phyloP scores from a whole-genome alignment of 768 basidiomycete genomes.

The Fibroporia radiculosa region DNA sequence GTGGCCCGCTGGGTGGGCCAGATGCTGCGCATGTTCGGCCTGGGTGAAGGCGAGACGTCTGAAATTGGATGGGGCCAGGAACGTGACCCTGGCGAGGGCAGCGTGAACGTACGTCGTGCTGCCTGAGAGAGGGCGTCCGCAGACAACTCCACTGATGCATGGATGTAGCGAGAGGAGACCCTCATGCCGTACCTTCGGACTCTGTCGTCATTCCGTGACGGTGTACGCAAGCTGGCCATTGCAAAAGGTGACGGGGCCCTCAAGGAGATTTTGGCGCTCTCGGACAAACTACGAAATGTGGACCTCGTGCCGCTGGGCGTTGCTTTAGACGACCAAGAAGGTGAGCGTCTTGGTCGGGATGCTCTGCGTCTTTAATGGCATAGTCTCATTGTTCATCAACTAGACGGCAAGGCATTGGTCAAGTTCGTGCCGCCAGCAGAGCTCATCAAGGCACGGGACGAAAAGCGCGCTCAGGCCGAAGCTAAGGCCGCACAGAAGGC shows the following conservation, averaged over 20 bases:
- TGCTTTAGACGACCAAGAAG: conserved; percentile 94
- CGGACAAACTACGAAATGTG: conserved; percentile 82
- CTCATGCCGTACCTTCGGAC: conserved; percentile 84
- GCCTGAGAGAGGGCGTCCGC: background rate
- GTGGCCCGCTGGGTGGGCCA: conserved; percentile 61
- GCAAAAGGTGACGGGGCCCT: conserved; percentile 54
- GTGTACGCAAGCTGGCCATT: conserved; percentile 78
- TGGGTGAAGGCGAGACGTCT: conserved; percentile 57
- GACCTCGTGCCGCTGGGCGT: conserved; percentile 93
- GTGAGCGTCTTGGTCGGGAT: conserved; percentile 28
- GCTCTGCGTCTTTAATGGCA: background rate
- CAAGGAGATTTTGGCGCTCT: conserved; percentile 78
- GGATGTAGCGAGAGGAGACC: conserved; percentile 64
- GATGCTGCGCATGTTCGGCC: conserved; percentile 75
- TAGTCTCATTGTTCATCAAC: background rate
- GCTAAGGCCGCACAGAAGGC: conserved; percentile 79
- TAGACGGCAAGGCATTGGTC: conserved; percentile 92
- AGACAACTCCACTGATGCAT: conserved; percentile 8
- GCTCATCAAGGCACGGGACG: conserved; percentile 79
- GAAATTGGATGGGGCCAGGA: conserved; percentile 87
- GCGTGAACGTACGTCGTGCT: conserved; percentile 41
- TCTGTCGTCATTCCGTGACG: conserved; percentile 87
- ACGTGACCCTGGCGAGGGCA: conserved; percentile 31
- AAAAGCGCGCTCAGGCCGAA: conserved; percentile 68
- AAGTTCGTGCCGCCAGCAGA: conserved; percentile 83